Evolutionary conservation across 257 asterid genomes (phyloP), one percentile per base, ranked within the genome.

Genomic region (Vinca minor): DNA sequence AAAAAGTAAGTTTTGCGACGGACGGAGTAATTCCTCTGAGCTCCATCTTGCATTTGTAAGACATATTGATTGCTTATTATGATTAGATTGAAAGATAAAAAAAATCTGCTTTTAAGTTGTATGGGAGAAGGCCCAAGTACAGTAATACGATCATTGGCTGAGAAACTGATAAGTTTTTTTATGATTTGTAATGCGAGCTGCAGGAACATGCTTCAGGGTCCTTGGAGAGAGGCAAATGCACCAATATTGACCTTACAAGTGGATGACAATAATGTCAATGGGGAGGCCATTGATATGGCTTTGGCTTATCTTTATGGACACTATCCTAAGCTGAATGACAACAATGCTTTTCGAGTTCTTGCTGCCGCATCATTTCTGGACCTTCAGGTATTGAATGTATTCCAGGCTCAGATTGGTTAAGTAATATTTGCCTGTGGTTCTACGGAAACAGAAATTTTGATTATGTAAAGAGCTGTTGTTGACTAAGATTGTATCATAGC

Each of bases 321-420:
- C 69, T 82, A 87, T 69, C 98, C 98, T 11, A 84, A 85, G 88
- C 95, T 93, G 46, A 85, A 85, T 26, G 96, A 89, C 69, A 59
- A 69, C 71, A 93, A 89, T 64, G 96, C 97, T 5, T 93, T 89
- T 74, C 90, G 98, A 12, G 97, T 84, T 75, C 85, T 93, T 64
- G 98, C 97, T 65, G 96, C 93, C 53, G 98, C 98, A 41, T 93
- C 97, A 41, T 93, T 93, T 81, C 94, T 93, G 71, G 98, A 93
- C 77, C 93, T 93, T 68, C 92, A 93, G 96, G 98, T 89, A 71
- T 17, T 67, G 29, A 20, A 18, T 17, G 28, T 29, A 28, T 12
- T 29, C 53, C 5, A 17, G 18, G 34, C 31, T 31, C 58, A 64
- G 12, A 39, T 18, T 48, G 20, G 12, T 47, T 25, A 25, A 1